phyloP scores from a whole-genome alignment of 345 rosid species.

The Toxicodendron radicans region DNA sequence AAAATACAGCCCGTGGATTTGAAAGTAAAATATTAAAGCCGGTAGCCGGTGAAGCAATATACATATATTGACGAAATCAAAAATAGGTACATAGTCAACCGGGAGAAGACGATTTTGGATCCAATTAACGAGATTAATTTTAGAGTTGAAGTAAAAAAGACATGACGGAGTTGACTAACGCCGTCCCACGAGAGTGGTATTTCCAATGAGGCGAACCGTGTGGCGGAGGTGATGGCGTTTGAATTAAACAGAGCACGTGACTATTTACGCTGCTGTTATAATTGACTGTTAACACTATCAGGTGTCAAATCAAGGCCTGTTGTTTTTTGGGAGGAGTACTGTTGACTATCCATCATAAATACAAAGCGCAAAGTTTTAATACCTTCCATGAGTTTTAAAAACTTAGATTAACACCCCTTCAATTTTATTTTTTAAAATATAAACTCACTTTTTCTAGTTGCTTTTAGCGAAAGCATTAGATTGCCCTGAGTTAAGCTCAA shows the following conservation, averaged over 20 bases:
- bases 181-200: neutral
- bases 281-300: no score
- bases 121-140: neutral
- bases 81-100: neutral
- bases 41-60: neutral
- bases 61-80: neutral
- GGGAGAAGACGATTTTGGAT: neutral
- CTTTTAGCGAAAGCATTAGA: no score
- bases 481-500: no score
- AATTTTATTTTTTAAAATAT: no score
- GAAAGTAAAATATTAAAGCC: neutral
- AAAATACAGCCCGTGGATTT: neutral
- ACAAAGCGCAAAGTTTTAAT: no score
- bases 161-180: slow-evolving; percentile 17
- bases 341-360: no score
- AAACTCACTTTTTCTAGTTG: no score
- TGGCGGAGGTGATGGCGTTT: slow-evolving; percentile 14
- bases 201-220: neutral
- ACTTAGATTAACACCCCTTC: no score
- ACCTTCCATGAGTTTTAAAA: no score
- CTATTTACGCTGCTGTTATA: no score
- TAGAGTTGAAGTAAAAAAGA: neutral
- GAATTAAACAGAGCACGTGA: slow-evolving; percentile 12
- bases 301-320: no score
- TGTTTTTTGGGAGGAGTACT: no score